phyloP scores from a whole-genome alignment of 257 asterid genomes.

The Schizonepeta tenuifolia region DNA sequence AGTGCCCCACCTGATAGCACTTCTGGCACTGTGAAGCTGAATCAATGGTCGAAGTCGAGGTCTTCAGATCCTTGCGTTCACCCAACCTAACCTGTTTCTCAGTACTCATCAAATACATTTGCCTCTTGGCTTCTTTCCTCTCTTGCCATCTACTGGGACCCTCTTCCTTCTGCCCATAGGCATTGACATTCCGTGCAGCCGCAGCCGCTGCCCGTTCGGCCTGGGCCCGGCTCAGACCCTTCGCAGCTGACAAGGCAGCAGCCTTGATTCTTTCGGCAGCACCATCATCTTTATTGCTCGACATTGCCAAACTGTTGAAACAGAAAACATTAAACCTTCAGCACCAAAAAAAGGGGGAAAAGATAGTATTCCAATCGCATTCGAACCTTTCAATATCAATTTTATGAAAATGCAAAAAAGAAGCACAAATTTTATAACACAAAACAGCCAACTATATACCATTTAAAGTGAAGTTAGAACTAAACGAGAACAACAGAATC shows the following conservation, averaged over 20 bases:
- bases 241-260: slow-evolving; percentile 87
- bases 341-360: background rate
- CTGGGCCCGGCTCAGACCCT: slow-evolving; percentile 98
- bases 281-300: slow-evolving; percentile 68
- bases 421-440: background rate
- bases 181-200: slow-evolving; percentile 91
- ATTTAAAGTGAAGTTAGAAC: background rate
- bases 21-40: slow-evolving; percentile 86
- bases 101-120: slow-evolving; percentile 93
- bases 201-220: slow-evolving; percentile 98
- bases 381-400: background rate
- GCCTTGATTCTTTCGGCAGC: slow-evolving; percentile 90
- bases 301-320: slow-evolving; percentile 47
- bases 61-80: slow-evolving; percentile 72
- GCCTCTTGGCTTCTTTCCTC: slow-evolving; percentile 98
- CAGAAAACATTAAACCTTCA: background rate
- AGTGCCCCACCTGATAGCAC: slow-evolving; percentile 85
- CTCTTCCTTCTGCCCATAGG: slow-evolving; percentile 98
- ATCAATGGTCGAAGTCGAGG: slow-evolving; percentile 49
- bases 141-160: slow-evolving; percentile 99
- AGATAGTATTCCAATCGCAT: background rate
- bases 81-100: slow-evolving; percentile 94
- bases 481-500: background rate
- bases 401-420: background rate
- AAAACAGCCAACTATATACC: background rate